Base-by-base conservation (phyloP, 1,284 basidiomycete species). In the Fistulinella cinereoalba region DNA sequence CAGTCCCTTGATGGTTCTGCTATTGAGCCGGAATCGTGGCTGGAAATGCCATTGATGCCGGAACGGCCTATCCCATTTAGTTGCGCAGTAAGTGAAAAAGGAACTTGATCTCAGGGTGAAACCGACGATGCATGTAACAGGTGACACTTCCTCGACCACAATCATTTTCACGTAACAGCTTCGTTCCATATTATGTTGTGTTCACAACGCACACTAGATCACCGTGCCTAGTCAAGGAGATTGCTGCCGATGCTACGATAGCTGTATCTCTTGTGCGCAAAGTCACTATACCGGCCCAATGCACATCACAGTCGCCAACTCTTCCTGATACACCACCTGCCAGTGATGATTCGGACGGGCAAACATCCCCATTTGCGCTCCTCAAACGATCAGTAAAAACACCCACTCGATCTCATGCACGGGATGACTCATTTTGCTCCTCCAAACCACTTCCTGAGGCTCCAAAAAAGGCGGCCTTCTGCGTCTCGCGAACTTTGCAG, bases 151-250 rank as follows among this genome's bases (percentile, higher is more conserved):
- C 84, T 15, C 75, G 72, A 29, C 71, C 77, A 10, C 69, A 76
- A 10, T 73, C 73, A 7, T 85, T 85, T 65, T 70, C 76, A 52
- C 80, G 83, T 11, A 62, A 71, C 25, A 73, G 72, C 12, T 73
- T 74, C 22, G 75, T 87, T 44, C 77, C 83, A 21, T 86, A 80
- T 57, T 87, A 80, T 56, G 82, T 85, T 37, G 79, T 86, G 22
- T 87, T 85, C 62, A 76, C 77, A 12, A 85, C 85, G 18, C 76
- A 66, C 7, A 77, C 79, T 15, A 72, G 77, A 31, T 81, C 76
- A 15, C 61, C 69, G 1, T 55, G 64, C 15, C 66, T 85, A 32
- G 74, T 80, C 7, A 74, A 72, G 43, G 83, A 87, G 57, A 82
- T 87, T 28, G 78, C 83, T 9, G 60, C 79, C 4, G 83, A 86